phyloP scores from a whole-genome alignment of 148 eudicot genomes.

The Rhododendron vialii region DNA sequence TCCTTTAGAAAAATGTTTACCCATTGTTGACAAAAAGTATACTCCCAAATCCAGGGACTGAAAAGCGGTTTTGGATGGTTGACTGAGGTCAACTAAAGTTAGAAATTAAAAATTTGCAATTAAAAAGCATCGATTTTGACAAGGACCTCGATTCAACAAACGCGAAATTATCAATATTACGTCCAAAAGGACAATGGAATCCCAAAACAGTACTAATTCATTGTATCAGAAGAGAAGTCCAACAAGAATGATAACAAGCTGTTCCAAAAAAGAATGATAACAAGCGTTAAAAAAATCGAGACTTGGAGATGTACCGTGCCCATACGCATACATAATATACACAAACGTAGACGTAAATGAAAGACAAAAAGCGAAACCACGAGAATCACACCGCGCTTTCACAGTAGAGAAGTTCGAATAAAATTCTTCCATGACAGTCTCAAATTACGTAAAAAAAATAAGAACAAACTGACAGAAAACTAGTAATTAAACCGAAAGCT shows the following conservation, averaged over 20 bases:
- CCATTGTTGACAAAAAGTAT: not conserved
- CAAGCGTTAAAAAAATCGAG: not conserved
- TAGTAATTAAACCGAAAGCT: no score
- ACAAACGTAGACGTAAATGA: no score
- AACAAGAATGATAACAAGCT: not conserved
- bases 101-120: not conserved
- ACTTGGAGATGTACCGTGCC: not conserved
- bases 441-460: not conserved
- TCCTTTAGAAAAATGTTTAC: not conserved
- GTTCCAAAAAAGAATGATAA: not conserved
- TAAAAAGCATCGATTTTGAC: not conserved
- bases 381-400: not conserved
- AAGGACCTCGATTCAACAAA: not conserved
- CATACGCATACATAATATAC: not conserved
- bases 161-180: not conserved
- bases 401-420: not conserved
- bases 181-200: not conserved
- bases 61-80: not conserved
- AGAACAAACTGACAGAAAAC: not conserved
- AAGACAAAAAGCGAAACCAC: not conserved
- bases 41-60: not conserved
- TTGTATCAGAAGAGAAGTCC: not conserved
- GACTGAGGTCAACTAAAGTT: not conserved
- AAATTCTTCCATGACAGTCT: not conserved
- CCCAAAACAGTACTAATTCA: not conserved